Percentiles rank a stretch among this genome's conserved stretches.
These are phyloP conservation scores for Neonectria punicea DNA, from an alignment of 2,329 filamentous ascomycete genomes.

Conservation along the genomic window DNA sequence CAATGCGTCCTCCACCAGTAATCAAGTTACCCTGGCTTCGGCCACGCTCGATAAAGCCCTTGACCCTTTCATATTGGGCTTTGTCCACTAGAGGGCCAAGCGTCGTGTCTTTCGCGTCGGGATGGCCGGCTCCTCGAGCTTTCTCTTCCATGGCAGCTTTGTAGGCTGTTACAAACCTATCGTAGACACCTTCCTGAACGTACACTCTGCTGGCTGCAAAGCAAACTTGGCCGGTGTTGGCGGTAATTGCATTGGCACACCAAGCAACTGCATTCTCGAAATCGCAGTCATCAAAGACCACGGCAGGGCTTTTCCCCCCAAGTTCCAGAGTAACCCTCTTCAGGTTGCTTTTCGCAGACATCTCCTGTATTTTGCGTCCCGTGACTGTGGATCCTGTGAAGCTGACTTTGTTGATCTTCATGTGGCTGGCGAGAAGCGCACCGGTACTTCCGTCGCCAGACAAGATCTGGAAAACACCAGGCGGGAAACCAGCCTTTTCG, in stretches of 20 bases:
- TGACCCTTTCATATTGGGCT: constrained; percentile 58
- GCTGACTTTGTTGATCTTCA: constrained; percentile 63
- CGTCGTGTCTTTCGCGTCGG: constrained; percentile 67
- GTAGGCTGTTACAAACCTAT: constrained; percentile 68
- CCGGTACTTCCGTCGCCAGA: constrained; percentile 29
- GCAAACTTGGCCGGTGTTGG: constrained; percentile 79
- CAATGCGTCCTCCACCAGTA: constrained; percentile 51
- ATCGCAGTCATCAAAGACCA: constrained; percentile 73
- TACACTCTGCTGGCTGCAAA: constrained; percentile 79
- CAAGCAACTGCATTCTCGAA: constrained; percentile 66
- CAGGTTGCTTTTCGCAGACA: constrained; percentile 58
- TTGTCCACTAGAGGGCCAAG: constrained; percentile 67
- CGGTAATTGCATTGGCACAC: constrained; percentile 63
- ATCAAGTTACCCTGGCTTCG: constrained; percentile 50
- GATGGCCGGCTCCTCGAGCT: constrained; percentile 68
- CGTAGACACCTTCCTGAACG: constrained; percentile 69
- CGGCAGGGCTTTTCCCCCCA: constrained; percentile 74
- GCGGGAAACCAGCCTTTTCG: constrained; percentile 55
- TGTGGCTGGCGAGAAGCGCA: constrained; percentile 26
- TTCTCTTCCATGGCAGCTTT: constrained; percentile 67
- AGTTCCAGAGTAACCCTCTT: constrained; percentile 81
- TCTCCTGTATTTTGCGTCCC: constrained; percentile 71
- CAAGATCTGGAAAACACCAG: constrained; percentile 56
- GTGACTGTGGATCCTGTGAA: constrained; percentile 78
- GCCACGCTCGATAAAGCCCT: constrained; percentile 56